Evolutionary conservation across 2,329 filamentous ascomycete species (phyloP).

Genomic region (Diaporthe ampelina): DNA sequence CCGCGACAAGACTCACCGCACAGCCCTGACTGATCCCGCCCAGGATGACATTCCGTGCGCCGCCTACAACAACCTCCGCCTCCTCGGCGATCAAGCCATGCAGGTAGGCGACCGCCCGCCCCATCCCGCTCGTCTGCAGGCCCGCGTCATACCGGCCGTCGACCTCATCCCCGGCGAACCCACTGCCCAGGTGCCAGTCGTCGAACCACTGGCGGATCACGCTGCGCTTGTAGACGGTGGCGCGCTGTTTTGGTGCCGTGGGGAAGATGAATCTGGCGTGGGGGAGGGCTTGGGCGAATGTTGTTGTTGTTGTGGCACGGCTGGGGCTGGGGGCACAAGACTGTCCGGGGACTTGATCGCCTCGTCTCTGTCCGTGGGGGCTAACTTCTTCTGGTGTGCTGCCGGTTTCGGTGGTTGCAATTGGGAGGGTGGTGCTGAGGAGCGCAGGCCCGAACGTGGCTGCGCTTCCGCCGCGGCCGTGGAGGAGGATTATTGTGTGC

Average conservation of each 20-base stretch:
- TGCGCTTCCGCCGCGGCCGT: slow-evolving; percentile 62
- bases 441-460: slow-evolving; percentile 56
- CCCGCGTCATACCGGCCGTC: slow-evolving; percentile 44
- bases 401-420: neutral
- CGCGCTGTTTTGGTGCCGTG: slow-evolving; percentile 57
- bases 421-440: slow-evolving; percentile 47
- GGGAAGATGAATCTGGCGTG: slow-evolving; percentile 66
- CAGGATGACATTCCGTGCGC: slow-evolving; percentile 57
- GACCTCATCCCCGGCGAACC: slow-evolving; percentile 36
- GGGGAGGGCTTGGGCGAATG: slow-evolving; percentile 53
- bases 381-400: no score
- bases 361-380: no score
- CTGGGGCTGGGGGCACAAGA: no score
- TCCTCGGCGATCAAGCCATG: slow-evolving; percentile 55
- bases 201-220: slow-evolving; percentile 64
- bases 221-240: slow-evolving; percentile 55
- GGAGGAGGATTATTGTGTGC: slow-evolving; percentile 63
- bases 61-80: slow-evolving; percentile 50
- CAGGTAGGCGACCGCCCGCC: slow-evolving; percentile 57
- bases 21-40: slow-evolving; percentile 69
- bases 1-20: slow-evolving; percentile 58
- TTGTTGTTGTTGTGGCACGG: slow-evolving; percentile 33
- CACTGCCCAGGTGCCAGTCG: slow-evolving; percentile 52
- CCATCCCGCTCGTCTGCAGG: slow-evolving; percentile 56
- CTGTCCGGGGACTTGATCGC: neutral